Percentiles rank a stretch among this genome's conserved stretches.
phyloP scores from a whole-genome alignment of 176 grass and related monocot species.

The Paspalum vaginatum region DNA sequence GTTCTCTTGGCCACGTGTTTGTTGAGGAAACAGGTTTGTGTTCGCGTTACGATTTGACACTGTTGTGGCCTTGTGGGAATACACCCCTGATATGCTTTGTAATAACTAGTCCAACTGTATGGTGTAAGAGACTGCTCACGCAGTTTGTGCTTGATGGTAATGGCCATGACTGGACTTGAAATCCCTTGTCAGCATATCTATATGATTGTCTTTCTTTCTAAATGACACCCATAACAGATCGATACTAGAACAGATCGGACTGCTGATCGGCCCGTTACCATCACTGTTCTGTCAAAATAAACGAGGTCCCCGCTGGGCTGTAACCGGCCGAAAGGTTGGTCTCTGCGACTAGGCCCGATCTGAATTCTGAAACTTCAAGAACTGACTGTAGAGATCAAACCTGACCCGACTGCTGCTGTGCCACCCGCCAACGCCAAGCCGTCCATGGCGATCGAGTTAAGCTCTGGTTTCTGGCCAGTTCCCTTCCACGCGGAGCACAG shows the following conservation, averaged over 20 bases:
- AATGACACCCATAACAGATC: too few species aligned
- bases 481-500: background rate
- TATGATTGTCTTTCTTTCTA: too few species aligned
- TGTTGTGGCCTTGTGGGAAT: background rate
- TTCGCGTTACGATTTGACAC: background rate
- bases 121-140: conserved; percentile 1
- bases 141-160: background rate
- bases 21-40: background rate
- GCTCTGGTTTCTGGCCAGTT: background rate
- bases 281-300: too few species aligned
- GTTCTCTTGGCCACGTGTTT: background rate
- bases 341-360: background rate
- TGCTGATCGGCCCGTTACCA: too few species aligned
- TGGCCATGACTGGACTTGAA: conserved; percentile 16
- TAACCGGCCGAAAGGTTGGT: background rate
- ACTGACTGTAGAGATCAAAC: background rate
- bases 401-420: background rate
- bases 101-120: background rate
- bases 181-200: background rate
- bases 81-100: background rate
- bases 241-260: too few species aligned
- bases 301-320: background rate
- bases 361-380: background rate
- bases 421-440: conserved; percentile 18
- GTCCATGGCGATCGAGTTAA: background rate